Evolutionary conservation across 2,329 filamentous ascomycete species (phyloP), one percentile per base, ranked within the genome.

Genomic region (Chrysoporthe austroafricana): DNA sequence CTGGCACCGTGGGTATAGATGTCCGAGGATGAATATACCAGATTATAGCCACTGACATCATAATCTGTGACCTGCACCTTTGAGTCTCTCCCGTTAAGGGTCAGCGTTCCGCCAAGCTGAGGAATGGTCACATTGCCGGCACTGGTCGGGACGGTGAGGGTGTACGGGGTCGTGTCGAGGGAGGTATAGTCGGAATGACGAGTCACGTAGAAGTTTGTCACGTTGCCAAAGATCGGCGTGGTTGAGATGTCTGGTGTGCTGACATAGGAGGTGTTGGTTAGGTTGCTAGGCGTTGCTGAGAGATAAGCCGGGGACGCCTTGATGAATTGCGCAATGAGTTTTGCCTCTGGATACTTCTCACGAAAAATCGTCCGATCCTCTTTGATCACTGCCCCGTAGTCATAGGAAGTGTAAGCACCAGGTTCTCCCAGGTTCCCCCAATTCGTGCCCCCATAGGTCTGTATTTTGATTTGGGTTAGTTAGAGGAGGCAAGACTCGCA

Each of bases 321-420:
- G 63, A 92, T 77, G 77, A 95, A 95, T 72, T 92, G 91, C 36
- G 87, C 91, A 70, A 92, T 81, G 0, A 95, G 84, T 74, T 95
- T 96, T 36, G 92, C 81, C 76, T 96, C 91, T 54, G 88, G 90
- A 76, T 93, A 95, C 76, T 95, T 95, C 74, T 94, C 91, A 1
- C 91, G 85, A 39, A 83, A 79, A 3, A 95, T 81, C 1, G 85
- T 85, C 34, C 92, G 85, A 54, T 91, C 88, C 74, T 96, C 92
- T 1, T 85, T 83, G 63, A 95, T 92, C 7, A 83, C 80, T 8
- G 82, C 80, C 8, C 80, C 84, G 62, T 87, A 87, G 69, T 87
- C 85, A 60, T 87, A 86, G 0, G 83, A 85, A 0, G 85, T 88
- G 69, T 89, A 89, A 2, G 84, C 88, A 13, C 88, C 89, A 11